These are phyloP conservation scores for Suzukiozyma palmioleophila DNA, from an alignment of 1,139 yeast species.

Conservation along the genomic window DNA sequence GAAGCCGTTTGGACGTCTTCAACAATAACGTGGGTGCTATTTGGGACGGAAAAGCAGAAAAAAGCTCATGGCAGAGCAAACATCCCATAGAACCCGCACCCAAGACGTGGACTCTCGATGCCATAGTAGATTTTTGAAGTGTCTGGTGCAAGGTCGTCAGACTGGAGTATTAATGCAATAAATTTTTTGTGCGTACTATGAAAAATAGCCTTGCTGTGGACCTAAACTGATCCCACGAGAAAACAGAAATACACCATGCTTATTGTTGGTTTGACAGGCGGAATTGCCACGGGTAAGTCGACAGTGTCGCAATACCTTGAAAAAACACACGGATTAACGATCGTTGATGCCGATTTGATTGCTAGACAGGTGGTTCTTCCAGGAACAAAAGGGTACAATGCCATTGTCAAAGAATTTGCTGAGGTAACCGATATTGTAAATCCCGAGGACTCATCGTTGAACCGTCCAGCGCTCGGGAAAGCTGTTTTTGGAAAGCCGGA, in stretches of 20 bases:
- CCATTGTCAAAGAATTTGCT: constrained; percentile 59
- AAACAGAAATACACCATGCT: constrained; percentile 50
- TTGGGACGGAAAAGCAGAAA: constrained; percentile 19
- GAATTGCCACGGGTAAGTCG: constrained; percentile 93
- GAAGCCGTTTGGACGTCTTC: constrained; percentile 32
- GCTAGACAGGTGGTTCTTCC: constrained; percentile 86
- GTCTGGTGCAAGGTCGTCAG: neutral
- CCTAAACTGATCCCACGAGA: neutral
- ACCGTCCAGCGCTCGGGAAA: constrained; percentile 71
- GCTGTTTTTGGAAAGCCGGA: constrained; percentile 68
- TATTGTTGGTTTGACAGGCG: constrained; percentile 91
- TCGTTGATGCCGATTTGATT: constrained; percentile 87
- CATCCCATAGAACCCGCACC: constrained; percentile 47
- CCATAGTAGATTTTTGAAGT: neutral
- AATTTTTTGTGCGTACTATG: no score
- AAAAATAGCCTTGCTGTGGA: neutral
- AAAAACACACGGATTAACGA: constrained; percentile 48
- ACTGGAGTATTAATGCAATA: no score
- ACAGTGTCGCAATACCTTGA: constrained; percentile 68
- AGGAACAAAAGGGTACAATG: constrained; percentile 63
- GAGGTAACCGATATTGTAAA: constrained; percentile 53
- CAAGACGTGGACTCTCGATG: constrained; percentile 27
- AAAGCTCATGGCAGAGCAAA: constrained; percentile 36
- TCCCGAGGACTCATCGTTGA: constrained; percentile 46
- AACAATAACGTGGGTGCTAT: constrained; percentile 34